phyloP scores from a whole-genome alignment of 2,329 filamentous ascomycete species.

The Colletotrichum eremochloae region DNA sequence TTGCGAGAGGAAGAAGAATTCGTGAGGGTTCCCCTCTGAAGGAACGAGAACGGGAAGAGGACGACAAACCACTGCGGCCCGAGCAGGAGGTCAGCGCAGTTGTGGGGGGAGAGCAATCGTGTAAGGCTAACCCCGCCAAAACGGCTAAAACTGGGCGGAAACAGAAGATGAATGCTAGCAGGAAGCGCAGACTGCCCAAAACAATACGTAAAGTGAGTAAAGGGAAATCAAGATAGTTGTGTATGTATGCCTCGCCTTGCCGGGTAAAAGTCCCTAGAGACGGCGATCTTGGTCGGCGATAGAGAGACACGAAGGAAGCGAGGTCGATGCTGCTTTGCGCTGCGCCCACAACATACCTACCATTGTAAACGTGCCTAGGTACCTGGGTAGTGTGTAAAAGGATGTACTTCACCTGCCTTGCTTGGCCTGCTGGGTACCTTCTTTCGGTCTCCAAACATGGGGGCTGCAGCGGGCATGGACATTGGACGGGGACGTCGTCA shows the following conservation, averaged over 20 bases:
- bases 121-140: slow-evolving; percentile 41
- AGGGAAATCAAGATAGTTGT: slow-evolving; percentile 2
- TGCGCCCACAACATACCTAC: slow-evolving; percentile 4
- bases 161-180: slow-evolving; percentile 31
- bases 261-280: slow-evolving; percentile 19
- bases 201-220: slow-evolving; percentile 28
- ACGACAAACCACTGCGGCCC: slow-evolving; percentile 39
- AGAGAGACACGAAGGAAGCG: slow-evolving; percentile 13
- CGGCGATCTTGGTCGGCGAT: slow-evolving; percentile 24
- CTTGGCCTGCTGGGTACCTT: slow-evolving; percentile 17
- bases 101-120: slow-evolving; percentile 22
- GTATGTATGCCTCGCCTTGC: slow-evolving; percentile 17
- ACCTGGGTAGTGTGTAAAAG: not conserved
- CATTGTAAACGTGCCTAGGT: not conserved
- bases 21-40: slow-evolving; percentile 32
- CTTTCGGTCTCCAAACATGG: slow-evolving; percentile 4
- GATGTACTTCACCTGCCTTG: slow-evolving; percentile 6
- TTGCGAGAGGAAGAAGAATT: slow-evolving; percentile 14
- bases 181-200: slow-evolving; percentile 38
- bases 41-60: slow-evolving; percentile 34
- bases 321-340: slow-evolving; percentile 17
- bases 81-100: slow-evolving; percentile 35
- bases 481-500: slow-evolving; percentile 42
- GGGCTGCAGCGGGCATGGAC: slow-evolving; percentile 30
- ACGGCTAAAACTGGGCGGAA: slow-evolving; percentile 38